Conservation (phyloP, 768 basidiomycete genomes). For the Calocybe gangraenosa region DNA sequence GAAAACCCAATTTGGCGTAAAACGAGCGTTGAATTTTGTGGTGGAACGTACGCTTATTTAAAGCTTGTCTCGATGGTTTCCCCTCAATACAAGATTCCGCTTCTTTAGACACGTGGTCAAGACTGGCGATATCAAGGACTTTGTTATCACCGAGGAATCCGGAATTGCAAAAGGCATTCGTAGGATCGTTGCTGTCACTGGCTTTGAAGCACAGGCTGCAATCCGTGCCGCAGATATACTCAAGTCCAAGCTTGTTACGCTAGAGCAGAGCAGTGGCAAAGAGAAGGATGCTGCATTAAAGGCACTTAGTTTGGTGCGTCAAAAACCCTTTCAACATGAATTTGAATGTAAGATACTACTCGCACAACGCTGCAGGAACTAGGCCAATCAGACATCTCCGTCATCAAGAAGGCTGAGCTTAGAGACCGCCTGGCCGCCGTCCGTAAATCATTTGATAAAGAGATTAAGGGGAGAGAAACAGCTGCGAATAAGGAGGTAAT, state of each 20-base stretch:
- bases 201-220: conserved; percentile 86
- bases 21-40: conserved; percentile 96
- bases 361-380: conserved; percentile 60
- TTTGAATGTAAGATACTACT: not conserved
- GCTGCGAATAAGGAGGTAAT: conserved; percentile 73
- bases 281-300: conserved; percentile 90
- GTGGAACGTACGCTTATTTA: conserved; percentile 76
- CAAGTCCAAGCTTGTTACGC: conserved; percentile 54
- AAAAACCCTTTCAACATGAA: not conserved
- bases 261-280: conserved; percentile 60
- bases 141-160: conserved; percentile 92
- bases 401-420: conserved; percentile 75
- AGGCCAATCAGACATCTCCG: conserved; percentile 83
- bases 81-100: not conserved
- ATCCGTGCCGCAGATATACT: conserved; percentile 64
- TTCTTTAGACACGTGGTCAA: conserved; percentile 78
- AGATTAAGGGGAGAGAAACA: conserved; percentile 77
- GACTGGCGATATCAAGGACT: conserved; percentile 96
- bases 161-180: conserved; percentile 99
- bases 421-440: conserved; percentile 67
- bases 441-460: conserved; percentile 82
- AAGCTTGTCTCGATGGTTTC: not conserved
- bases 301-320: conserved; percentile 66
- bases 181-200: conserved; percentile 90
- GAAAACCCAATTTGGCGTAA: conserved; percentile 86